phyloP scores from a whole-genome alignment of 2,329 filamentous ascomycete genomes.

The Davidsoniella virescens region DNA sequence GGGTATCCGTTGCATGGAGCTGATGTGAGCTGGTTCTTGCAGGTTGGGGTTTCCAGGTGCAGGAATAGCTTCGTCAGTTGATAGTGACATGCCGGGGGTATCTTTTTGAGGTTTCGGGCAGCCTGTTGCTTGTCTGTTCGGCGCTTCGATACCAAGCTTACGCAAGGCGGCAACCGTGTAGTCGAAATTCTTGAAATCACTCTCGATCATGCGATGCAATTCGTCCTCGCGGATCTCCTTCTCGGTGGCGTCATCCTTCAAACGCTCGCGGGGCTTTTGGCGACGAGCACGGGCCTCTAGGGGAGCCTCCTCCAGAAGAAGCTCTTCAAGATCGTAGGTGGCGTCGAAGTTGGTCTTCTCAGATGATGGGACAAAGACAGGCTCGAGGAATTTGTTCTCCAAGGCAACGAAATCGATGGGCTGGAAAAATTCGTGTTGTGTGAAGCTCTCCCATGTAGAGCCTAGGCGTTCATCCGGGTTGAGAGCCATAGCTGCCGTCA shows the following conservation, averaged over 20 bases:
- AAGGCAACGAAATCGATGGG: constrained; percentile 69
- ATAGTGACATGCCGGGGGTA: constrained; percentile 24
- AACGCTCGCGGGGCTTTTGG: constrained; percentile 79
- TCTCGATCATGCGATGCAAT: constrained; percentile 85
- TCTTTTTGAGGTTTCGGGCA: not conserved
- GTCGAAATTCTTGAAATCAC: constrained; percentile 85
- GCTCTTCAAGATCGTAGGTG: constrained; percentile 89
- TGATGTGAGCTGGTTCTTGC: constrained; percentile 1
- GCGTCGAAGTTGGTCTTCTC: constrained; percentile 99
- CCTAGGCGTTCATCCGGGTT: constrained; percentile 72
- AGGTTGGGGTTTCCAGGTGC: constrained; percentile 18
- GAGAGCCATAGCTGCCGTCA: constrained; percentile 65
- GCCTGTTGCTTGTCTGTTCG: not conserved
- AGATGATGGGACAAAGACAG: constrained; percentile 81
- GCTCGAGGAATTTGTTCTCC: constrained; percentile 74
- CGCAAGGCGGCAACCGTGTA: constrained; percentile 61
- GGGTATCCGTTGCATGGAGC: constrained; percentile 4
- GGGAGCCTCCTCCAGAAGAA: constrained; percentile 85
- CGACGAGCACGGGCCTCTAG: constrained; percentile 80
- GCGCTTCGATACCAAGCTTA: constrained; percentile 9
- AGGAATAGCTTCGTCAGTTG: constrained; percentile 32
- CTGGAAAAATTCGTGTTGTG: constrained; percentile 76
- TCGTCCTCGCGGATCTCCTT: constrained; percentile 93
- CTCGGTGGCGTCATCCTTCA: constrained; percentile 87
- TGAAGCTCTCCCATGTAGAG: constrained; percentile 73